These are phyloP conservation scores for Hypoxylon sp. DNA, from an alignment of 2,329 filamentous ascomycete genomes.

Conservation along the genomic window DNA sequence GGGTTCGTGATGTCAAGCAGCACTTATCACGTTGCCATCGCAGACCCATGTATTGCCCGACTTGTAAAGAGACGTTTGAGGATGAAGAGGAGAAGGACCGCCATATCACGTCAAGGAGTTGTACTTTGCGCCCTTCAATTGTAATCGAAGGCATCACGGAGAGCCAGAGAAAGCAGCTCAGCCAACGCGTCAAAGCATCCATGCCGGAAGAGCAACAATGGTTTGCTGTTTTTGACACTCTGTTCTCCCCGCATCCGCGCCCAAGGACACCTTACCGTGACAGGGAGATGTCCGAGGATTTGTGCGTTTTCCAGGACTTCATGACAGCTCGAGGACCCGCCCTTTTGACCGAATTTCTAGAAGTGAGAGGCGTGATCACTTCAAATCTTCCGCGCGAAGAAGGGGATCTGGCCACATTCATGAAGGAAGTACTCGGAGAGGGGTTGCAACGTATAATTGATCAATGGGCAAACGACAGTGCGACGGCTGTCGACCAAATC, in stretches of 20 bases:
- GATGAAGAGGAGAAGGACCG: constrained; percentile 43
- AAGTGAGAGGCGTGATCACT: constrained; percentile 32
- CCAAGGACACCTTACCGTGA: constrained; percentile 49
- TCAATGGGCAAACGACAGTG: constrained; percentile 40
- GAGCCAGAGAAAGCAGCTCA: constrained; percentile 46
- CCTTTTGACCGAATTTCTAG: constrained; percentile 38
- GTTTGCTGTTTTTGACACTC: constrained; percentile 51
- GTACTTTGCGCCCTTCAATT: constrained; percentile 14
- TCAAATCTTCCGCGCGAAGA: constrained; percentile 40
- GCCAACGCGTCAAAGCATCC: constrained; percentile 40
- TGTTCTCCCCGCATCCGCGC: constrained; percentile 45
- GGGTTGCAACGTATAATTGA: constrained; percentile 43
- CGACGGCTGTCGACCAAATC: constrained; percentile 17
- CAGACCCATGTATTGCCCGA: constrained; percentile 50
- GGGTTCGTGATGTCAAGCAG: constrained; percentile 53
- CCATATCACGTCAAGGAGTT: constrained; percentile 41
- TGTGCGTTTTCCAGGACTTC: constrained; percentile 44
- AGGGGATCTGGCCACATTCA: constrained; percentile 40
- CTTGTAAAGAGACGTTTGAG: constrained; percentile 47
- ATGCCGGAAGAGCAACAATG: constrained; percentile 48
- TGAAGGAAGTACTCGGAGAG: constrained; percentile 35
- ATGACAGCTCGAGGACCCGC: constrained; percentile 37
- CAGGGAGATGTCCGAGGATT: constrained; percentile 41
- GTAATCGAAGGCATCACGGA: constrained; percentile 46
- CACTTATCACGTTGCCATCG: constrained; percentile 50